phyloP scores from a whole-genome alignment of 1,139 yeast genomes.

The Nakaseomyces glabratus region DNA sequence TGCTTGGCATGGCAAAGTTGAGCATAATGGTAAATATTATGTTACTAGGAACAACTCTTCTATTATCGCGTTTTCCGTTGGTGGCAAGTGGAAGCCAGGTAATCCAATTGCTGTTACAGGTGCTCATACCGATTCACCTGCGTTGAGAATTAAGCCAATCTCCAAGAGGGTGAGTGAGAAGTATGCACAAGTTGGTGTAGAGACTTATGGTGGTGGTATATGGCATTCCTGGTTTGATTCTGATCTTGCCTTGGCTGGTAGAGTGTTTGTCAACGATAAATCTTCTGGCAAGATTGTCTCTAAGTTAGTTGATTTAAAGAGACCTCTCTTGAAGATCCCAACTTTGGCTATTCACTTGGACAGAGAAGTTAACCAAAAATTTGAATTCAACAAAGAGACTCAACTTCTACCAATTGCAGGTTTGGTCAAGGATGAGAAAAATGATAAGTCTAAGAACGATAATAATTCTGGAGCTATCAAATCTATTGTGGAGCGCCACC shows the following conservation, averaged over 20 bases:
- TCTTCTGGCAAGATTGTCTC: conserved; percentile 48
- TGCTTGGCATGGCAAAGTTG: conserved; percentile 57
- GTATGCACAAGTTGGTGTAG: conserved; percentile 85
- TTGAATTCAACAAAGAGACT: conserved; percentile 84
- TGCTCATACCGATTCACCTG: conserved; percentile 95
- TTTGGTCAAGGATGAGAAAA: conserved; percentile 38
- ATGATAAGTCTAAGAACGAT: conserved; percentile 30
- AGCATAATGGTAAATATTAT: conserved; percentile 57
- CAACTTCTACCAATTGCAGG: conserved; percentile 86
- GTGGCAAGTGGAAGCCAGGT: conserved; percentile 66
- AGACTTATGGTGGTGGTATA: conserved; percentile 90
- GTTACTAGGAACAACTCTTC: conserved; percentile 86
- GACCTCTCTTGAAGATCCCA: conserved; percentile 83
- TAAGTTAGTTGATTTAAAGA: conserved; percentile 65
- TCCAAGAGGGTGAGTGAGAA: conserved; percentile 68
- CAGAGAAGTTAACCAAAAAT: conserved; percentile 64
- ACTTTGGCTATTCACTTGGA: conserved; percentile 90
- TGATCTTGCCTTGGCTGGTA: conserved; percentile 84
- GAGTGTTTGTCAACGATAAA: conserved; percentile 59
- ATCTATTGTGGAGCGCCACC: conserved; percentile 65
- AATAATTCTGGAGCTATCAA: conserved; percentile 56
- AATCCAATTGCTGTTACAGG: conserved; percentile 84
- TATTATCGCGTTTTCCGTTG: conserved; percentile 76
- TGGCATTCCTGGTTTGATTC: conserved; percentile 89
- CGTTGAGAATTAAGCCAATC: conserved; percentile 81